phyloP scores from a whole-genome alignment of 768 basidiomycete species.

The Collybia nuda region DNA sequence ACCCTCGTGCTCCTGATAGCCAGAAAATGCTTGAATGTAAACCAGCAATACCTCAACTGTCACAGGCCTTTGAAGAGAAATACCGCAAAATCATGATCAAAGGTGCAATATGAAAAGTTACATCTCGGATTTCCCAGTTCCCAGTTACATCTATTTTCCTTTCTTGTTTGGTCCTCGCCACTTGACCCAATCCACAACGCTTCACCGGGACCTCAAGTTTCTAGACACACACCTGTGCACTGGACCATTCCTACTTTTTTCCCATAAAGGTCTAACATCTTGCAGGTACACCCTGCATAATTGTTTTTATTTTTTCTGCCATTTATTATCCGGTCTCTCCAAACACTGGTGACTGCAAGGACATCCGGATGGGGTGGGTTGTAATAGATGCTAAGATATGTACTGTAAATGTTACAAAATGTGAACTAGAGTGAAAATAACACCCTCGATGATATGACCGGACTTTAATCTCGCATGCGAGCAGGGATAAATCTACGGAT shows the following conservation, averaged over 20 bases:
- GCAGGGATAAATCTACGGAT: constrained; percentile 88
- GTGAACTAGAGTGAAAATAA: too few species aligned
- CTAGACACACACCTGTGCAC: background rate
- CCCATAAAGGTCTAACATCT: background rate
- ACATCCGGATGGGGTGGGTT: background rate
- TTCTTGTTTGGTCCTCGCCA: constrained; percentile 17
- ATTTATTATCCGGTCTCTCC: background rate
- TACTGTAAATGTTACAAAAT: background rate
- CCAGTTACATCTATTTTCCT: constrained; percentile 16
- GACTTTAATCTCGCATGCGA: constrained; percentile 80
- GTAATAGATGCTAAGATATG: background rate
- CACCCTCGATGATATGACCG: too few species aligned
- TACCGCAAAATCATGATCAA: constrained; percentile 88
- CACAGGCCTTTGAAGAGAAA: constrained; percentile 71
- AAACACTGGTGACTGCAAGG: background rate
- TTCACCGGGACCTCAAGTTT: background rate
- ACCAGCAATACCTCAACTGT: constrained; percentile 52
- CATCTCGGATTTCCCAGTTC: constrained; percentile 9
- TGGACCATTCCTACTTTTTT: background rate
- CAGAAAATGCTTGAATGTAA: constrained; percentile 77
- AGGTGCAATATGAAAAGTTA: constrained; percentile 73
- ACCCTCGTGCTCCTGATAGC: constrained; percentile 58
- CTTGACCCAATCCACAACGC: constrained; percentile 6
- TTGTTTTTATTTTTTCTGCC: constrained; percentile 1
- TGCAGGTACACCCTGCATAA: background rate